A percentile compares a stretch with the other conserved stretches of the same genome.
Evolutionary conservation across 1,139 yeast genomes (phyloP).

Genomic region (Geotrichum europaeum): DNA sequence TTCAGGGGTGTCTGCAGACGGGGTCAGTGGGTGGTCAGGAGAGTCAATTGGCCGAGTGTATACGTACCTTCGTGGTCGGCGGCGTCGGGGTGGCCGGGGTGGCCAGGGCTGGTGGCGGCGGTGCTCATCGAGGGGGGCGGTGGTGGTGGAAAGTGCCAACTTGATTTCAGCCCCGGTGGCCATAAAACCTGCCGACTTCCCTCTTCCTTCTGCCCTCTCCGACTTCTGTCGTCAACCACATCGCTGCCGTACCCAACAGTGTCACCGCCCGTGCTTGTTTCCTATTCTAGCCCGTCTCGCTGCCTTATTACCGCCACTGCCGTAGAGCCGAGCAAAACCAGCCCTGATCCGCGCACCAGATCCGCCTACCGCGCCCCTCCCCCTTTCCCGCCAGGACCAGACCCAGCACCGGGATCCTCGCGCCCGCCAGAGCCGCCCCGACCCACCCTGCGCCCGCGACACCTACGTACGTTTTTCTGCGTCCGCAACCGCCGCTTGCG

Average conservation of each 20-base stretch:
- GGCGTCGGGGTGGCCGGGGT: not conserved
- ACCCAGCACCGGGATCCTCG: not conserved
- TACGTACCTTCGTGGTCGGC: not conserved
- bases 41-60: not conserved
- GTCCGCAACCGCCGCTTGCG: not conserved
- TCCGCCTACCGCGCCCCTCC: not conserved
- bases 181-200: not conserved
- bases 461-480: not conserved
- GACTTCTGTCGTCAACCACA: not conserved
- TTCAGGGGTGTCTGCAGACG: conserved; percentile 10
- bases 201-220: not conserved
- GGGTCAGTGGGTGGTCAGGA: not conserved
- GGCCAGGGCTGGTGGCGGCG: not conserved
- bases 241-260: not conserved
- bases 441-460: not conserved
- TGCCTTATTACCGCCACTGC: not conserved
- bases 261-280: not conserved
- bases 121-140: not conserved
- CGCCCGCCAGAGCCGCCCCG: not conserved
- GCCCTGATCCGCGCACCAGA: not conserved
- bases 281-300: not conserved
- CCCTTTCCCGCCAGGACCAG: not conserved
- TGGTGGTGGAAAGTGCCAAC: not conserved
- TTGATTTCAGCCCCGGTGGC: not conserved
- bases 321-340: not conserved